A percentile compares a stretch with the other conserved stretches of the same genome.
phyloP scores from a whole-genome alignment of 768 basidiomycete genomes.

The Harrya chromipes region DNA sequence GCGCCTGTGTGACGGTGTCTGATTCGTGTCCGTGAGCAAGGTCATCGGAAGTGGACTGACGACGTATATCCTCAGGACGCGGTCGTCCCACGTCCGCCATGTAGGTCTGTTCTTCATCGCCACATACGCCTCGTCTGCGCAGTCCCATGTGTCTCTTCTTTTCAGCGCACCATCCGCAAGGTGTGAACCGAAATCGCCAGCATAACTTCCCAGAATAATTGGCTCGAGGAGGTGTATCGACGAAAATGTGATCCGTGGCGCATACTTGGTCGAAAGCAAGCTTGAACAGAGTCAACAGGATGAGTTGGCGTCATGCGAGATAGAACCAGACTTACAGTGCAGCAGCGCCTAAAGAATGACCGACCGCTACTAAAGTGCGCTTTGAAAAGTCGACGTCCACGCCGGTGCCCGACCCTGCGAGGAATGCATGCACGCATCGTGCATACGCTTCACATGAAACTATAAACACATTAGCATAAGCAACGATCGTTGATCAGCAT shows the following conservation, averaged over 20 bases:
- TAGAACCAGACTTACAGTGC: not conserved
- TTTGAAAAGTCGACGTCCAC: constrained; percentile 8
- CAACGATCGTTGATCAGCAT: not conserved
- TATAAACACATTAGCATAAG: not conserved
- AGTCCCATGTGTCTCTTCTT: constrained; percentile 1
- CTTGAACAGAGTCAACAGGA: not conserved
- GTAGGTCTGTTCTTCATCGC: not conserved
- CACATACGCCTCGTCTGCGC: not conserved
- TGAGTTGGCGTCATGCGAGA: not conserved
- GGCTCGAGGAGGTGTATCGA: constrained; percentile 9
- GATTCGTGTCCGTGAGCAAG: no score
- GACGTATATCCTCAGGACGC: not conserved
- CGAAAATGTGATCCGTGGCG: constrained; percentile 1
- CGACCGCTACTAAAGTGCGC: not conserved
- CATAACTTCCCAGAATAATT: not conserved
- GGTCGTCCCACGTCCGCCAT: constrained; percentile 3
- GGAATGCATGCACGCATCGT: constrained; percentile 6
- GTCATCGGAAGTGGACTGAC: not conserved
- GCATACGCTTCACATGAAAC: constrained; percentile 3
- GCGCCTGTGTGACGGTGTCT: not conserved
- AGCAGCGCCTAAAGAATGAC: not conserved
- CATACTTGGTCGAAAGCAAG: not conserved
- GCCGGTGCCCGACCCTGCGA: not conserved
- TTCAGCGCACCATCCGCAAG: not conserved
- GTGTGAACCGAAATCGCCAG: not conserved